Percentiles rank a stretch among this genome's conserved stretches.
phyloP scores from a whole-genome alignment of 2,329 filamentous ascomycete genomes.

The Metarhizium anisopliae region DNA sequence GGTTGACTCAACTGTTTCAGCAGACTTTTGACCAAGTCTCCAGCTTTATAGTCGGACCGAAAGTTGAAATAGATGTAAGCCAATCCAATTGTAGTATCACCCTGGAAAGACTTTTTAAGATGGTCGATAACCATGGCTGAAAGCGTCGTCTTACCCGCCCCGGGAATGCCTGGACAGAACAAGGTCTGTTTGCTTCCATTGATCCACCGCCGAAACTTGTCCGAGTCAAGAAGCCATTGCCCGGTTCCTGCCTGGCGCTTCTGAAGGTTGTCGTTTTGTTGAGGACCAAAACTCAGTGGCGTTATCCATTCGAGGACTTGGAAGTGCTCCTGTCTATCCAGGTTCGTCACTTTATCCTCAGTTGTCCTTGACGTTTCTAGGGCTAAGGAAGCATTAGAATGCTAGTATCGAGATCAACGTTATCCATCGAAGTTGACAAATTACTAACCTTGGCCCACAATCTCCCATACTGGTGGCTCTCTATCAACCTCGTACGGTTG shows the following conservation, averaged over 20 bases:
- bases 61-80: slow-evolving; percentile 1
- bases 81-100: neutral
- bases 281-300: neutral
- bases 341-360: neutral
- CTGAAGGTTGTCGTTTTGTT: neutral
- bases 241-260: neutral
- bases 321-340: neutral
- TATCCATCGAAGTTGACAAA: too few relatives aligned
- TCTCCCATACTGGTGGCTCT: slow-evolving; percentile 6
- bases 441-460: slow-evolving; percentile 3
- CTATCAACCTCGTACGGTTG: slow-evolving; percentile 7
- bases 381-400: too few relatives aligned
- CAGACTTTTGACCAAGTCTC: neutral
- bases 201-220: neutral
- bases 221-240: neutral
- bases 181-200: neutral
- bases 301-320: neutral
- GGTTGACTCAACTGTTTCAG: neutral
- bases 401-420: too few relatives aligned
- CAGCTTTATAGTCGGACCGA: neutral
- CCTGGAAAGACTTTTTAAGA: neutral
- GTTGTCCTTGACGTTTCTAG: neutral
- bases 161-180: slow-evolving; percentile 1
- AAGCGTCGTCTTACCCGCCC: neutral
- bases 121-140: neutral